Percentiles rank a stretch among this genome's conserved stretches.
These are phyloP conservation scores for Aspergillus carlsbadensis DNA, from an alignment of 495 filamentous ascomycete species.

Conservation along the genomic window DNA sequence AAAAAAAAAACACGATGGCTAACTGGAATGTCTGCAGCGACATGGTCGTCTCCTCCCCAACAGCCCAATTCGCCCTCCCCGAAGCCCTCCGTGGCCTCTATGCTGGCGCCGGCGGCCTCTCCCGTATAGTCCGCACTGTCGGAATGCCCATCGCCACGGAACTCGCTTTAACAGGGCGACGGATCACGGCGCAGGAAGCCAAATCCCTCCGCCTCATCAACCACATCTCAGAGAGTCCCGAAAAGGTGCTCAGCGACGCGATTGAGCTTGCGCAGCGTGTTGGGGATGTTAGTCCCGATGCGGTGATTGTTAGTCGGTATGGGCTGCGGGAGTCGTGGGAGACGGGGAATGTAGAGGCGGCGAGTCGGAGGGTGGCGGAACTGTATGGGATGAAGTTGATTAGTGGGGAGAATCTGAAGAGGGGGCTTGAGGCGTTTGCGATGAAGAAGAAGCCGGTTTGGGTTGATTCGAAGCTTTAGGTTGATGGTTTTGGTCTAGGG, in stretches of 20 bases:
- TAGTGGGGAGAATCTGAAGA: conserved; percentile 68
- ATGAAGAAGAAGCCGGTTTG: conserved; percentile 70
- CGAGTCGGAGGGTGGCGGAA: conserved; percentile 51
- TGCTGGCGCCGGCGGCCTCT: conserved; percentile 64
- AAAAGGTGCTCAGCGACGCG: conserved; percentile 36
- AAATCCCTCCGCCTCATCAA: conserved; percentile 63
- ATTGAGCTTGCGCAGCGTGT: conserved; percentile 26
- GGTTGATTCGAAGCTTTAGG: conserved; percentile 31
- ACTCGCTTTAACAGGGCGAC: conserved; percentile 61
- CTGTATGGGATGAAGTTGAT: conserved; percentile 56
- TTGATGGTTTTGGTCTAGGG: conserved; percentile 15
- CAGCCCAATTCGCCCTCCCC: conserved; percentile 58
- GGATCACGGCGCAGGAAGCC: conserved; percentile 54
- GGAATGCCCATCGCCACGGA: conserved; percentile 66
- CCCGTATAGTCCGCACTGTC: conserved; percentile 59
- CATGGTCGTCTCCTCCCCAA: conserved; percentile 56
- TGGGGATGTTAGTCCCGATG: conserved; percentile 57
- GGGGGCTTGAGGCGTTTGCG: conserved; percentile 73
- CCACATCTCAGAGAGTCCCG: conserved; percentile 52
- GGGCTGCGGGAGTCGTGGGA: conserved; percentile 69
- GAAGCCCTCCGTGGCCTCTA: conserved; percentile 66
- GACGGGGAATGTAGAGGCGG: conserved; percentile 58
- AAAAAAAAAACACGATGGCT: not conserved
- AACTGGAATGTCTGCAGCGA: conserved; percentile 37
- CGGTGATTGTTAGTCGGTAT: conserved; percentile 61